Conservation (phyloP, 352 stramenopile genomes). For the Globisporangium radiosum region DNA sequence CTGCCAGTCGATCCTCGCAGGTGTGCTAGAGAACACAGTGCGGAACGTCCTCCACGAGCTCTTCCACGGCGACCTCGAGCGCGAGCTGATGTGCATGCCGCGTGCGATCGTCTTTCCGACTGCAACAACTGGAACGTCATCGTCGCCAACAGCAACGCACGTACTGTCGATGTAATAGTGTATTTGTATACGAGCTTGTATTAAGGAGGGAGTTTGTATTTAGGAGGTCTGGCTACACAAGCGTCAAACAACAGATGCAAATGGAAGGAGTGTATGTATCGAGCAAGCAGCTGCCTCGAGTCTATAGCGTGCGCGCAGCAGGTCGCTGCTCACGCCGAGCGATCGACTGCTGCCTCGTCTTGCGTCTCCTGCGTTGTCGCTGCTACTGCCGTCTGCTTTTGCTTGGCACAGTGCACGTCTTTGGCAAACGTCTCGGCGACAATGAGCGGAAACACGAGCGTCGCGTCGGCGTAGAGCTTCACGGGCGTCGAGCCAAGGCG, state of each 20-base stretch:
- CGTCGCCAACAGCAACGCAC: constrained; percentile 12
- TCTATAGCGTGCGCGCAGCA: too few relatives aligned
- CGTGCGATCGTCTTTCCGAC: constrained; percentile 46
- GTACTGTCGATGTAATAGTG: constrained; percentile 1
- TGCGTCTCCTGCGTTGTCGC: constrained; percentile 4
- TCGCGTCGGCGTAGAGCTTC: constrained; percentile 97
- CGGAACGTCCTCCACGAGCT: constrained; percentile 81
- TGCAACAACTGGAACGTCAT: neutral
- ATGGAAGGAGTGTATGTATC: too few relatives aligned
- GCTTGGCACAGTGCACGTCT: constrained; percentile 54
- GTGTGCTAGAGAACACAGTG: constrained; percentile 74
- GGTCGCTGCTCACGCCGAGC: too few relatives aligned
- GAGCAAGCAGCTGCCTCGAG: too few relatives aligned
- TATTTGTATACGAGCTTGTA: neutral
- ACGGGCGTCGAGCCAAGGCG: constrained; percentile 91
- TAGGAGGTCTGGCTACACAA: too few relatives aligned
- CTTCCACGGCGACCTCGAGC: constrained; percentile 67
- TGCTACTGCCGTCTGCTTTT: constrained; percentile 18
- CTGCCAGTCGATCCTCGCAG: constrained; percentile 52
- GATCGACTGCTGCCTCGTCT: neutral
- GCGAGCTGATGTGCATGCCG: constrained; percentile 60
- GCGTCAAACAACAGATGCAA: too few relatives aligned
- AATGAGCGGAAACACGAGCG: constrained; percentile 98
- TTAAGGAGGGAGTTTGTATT: too few relatives aligned
- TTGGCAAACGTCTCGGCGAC: constrained; percentile 99